Percentiles rank a stretch among this genome's conserved stretches.
Evolutionary conservation across 192 early-diverging fungal species (phyloP).

Genomic region (Podila epigama): DNA sequence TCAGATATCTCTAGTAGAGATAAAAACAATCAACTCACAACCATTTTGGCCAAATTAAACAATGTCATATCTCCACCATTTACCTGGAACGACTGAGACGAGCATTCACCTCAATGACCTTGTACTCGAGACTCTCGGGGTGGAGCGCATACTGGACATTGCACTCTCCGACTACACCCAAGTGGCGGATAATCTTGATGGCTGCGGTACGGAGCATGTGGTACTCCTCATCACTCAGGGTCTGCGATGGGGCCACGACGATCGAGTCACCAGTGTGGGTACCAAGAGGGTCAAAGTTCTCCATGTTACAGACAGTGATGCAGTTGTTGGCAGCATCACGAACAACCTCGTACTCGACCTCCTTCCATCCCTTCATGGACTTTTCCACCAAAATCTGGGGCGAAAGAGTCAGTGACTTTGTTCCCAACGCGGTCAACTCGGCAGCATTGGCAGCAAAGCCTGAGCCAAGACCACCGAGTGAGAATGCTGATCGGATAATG

Average conservation of each 20-base stretch:
- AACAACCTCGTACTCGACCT: conserved; percentile 99
- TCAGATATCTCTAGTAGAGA: neutral
- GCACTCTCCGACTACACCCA: conserved; percentile 98
- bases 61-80: conserved; percentile 1
- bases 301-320: conserved; percentile 99
- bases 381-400: conserved; percentile 95
- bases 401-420: conserved; percentile 85
- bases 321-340: conserved; percentile 97
- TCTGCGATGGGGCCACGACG: conserved; percentile 96
- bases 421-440: conserved; percentile 80
- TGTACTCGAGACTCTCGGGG: conserved; percentile 87
- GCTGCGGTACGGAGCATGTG: conserved; percentile 95
- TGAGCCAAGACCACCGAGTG: conserved; percentile 96
- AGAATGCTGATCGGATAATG: conserved; percentile 94
- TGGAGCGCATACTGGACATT: conserved; percentile 98
- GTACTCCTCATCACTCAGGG: conserved; percentile 95
- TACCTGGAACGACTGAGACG: conserved; percentile 81
- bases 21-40: neutral
- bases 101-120: conserved; percentile 98
- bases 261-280: conserved; percentile 99
- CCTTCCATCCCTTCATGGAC: conserved; percentile 99
- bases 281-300: conserved; percentile 99
- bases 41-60: neutral
- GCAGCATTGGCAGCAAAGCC: conserved; percentile 84
- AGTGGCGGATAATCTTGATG: conserved; percentile 93